Percentiles rank a stretch among this genome's conserved stretches.
Conservation (phyloP, 177 flowering plant species). For the Tripterygium wilfordii region DNA sequence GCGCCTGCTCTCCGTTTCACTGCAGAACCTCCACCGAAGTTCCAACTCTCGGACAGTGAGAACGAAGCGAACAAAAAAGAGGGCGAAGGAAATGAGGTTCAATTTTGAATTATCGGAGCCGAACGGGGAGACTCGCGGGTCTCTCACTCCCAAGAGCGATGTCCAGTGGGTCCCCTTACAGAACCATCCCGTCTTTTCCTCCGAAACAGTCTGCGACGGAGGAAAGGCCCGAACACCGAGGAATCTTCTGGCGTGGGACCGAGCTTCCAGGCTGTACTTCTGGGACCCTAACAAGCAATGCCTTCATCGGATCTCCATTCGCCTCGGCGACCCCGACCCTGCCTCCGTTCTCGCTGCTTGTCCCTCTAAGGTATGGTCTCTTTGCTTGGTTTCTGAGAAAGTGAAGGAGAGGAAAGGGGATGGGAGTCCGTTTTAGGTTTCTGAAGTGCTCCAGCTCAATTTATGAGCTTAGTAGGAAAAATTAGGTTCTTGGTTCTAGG, state of each 20-base stretch:
- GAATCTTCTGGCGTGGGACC: slow-evolving; percentile 80
- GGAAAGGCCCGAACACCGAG: slow-evolving; percentile 11
- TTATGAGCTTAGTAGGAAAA: no score
- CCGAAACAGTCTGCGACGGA: slow-evolving; percentile 19
- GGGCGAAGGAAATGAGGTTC: no score
- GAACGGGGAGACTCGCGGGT: no score
- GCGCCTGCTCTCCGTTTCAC: no score
- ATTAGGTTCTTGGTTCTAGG: no score
- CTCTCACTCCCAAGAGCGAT: no score
- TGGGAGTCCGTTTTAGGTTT: no score
- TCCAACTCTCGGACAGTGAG: no score
- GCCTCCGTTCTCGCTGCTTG: slow-evolving; percentile 62
- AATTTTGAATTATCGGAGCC: no score
- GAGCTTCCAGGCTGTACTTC: slow-evolving; percentile 66
- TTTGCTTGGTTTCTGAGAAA: neutral
- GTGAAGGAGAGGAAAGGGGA: no score
- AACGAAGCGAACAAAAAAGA: no score
- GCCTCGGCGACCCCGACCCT: slow-evolving; percentile 75
- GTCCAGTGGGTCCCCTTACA: slow-evolving; percentile 71
- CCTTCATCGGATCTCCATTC: slow-evolving; percentile 61
- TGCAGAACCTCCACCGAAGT: no score
- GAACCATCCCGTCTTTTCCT: slow-evolving; percentile 55
- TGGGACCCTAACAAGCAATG: slow-evolving; percentile 49
- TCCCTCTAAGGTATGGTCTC: slow-evolving; percentile 55
- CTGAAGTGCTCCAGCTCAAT: neutral